phyloP scores from a whole-genome alignment of 2,329 filamentous ascomycete genomes.

The Orbilia brochopaga region DNA sequence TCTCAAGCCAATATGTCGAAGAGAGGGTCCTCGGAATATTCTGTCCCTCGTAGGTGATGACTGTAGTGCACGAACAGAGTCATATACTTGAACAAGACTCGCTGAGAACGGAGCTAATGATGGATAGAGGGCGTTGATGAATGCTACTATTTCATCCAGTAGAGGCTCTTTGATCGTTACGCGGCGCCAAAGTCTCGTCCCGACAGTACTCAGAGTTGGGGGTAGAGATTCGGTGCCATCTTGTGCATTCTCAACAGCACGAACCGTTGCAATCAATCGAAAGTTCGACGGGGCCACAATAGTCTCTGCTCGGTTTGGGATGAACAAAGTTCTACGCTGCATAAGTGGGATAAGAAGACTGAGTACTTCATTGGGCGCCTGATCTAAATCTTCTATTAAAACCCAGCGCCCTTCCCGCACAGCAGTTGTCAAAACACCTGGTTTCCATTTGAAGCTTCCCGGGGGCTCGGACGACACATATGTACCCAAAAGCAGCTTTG shows the following conservation, averaged over 20 bases:
- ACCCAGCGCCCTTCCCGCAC: conserved; percentile 96
- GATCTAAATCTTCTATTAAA: conserved; percentile 93
- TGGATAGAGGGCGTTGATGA: conserved; percentile 75
- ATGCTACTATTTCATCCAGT: conserved; percentile 72
- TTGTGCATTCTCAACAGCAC: conserved; percentile 67
- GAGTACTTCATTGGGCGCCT: conserved; percentile 91
- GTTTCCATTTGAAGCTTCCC: conserved; percentile 88
- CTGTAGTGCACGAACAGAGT: conserved; percentile 55
- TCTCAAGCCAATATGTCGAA: conserved; percentile 62
- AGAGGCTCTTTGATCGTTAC: conserved; percentile 72
- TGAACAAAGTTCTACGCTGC: conserved; percentile 86
- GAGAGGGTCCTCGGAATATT: conserved; percentile 33
- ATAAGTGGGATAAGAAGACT: conserved; percentile 91
- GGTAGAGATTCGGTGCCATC: conserved; percentile 69
- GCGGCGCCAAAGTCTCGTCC: conserved; percentile 82
- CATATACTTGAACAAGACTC: conserved; percentile 61
- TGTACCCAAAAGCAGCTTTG: conserved; percentile 91
- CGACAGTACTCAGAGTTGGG: conserved; percentile 73
- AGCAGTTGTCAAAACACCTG: conserved; percentile 90
- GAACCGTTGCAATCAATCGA: conserved; percentile 87
- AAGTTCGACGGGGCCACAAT: conserved; percentile 85
- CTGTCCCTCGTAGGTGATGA: conserved; percentile 52
- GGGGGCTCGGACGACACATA: conserved; percentile 84
- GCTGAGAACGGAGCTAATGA: conserved; percentile 67
- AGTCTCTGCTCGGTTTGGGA: conserved; percentile 85